These are phyloP conservation scores for Yamadazyma mexicana DNA, from an alignment of 1,139 yeast species.

Conservation along the genomic window DNA sequence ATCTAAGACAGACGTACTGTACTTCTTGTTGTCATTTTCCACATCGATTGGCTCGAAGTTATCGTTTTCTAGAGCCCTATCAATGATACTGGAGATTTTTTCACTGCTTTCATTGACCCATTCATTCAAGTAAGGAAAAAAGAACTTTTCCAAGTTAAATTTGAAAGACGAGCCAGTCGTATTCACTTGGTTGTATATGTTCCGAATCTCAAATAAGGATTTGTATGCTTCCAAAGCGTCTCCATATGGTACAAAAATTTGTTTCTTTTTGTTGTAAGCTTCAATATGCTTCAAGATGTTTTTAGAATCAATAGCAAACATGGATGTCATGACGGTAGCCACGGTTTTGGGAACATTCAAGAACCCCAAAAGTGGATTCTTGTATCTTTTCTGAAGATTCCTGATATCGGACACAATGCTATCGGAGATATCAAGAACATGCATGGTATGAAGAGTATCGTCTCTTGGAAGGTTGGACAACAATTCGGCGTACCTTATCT, in stretches of 20 bases:
- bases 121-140: conserved; percentile 55
- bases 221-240: conserved; percentile 66
- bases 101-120: conserved; percentile 59
- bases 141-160: conserved; percentile 59
- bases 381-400: conserved; percentile 59
- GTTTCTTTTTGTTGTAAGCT: conserved; percentile 36
- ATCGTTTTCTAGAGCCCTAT: conserved; percentile 57
- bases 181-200: conserved; percentile 52
- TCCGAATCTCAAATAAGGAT: conserved; percentile 55
- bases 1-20: conserved; percentile 62
- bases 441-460: conserved; percentile 53
- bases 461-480: conserved; percentile 67
- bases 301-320: conserved; percentile 65
- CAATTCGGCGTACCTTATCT: conserved; percentile 57
- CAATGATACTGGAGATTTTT: conserved; percentile 50
- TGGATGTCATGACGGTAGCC: conserved; percentile 56
- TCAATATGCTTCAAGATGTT: conserved; percentile 60
- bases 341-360: conserved; percentile 56
- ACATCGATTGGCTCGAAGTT: conserved; percentile 54
- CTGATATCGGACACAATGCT: conserved; percentile 51
- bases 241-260: conserved; percentile 47
- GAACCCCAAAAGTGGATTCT: conserved; percentile 59
- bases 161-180: conserved; percentile 38
- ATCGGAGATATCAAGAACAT: conserved; percentile 62
- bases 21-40: conserved; percentile 35